These are phyloP conservation scores for Cetraspora pellucida DNA, from an alignment of 192 early-diverging fungal genomes.

Conservation along the genomic window DNA sequence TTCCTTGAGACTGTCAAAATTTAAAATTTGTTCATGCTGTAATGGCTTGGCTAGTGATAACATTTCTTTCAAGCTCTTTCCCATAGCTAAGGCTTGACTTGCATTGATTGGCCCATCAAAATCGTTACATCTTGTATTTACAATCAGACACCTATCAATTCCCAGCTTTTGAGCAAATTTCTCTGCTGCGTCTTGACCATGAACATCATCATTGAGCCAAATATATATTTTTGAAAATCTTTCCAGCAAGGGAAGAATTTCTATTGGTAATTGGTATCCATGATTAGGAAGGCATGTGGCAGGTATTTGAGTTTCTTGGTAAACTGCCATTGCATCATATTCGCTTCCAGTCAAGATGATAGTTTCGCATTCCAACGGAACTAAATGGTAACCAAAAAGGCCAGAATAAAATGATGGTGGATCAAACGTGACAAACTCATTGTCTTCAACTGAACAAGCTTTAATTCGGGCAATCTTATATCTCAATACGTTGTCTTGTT, in stretches of 20 bases:
- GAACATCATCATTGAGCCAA: slow-evolving; percentile 71
- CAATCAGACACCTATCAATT: slow-evolving; percentile 61
- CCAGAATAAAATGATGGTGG: slow-evolving; percentile 57
- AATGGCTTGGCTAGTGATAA: slow-evolving; percentile 50
- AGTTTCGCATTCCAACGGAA: slow-evolving; percentile 40
- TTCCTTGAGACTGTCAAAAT: slow-evolving; percentile 62
- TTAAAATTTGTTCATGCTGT: slow-evolving; percentile 68
- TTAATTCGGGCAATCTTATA: slow-evolving; percentile 54
- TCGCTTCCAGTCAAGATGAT: slow-evolving; percentile 64
- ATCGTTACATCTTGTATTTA: slow-evolving; percentile 48
- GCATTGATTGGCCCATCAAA: slow-evolving; percentile 57
- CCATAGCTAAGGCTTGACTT: slow-evolving; percentile 50
- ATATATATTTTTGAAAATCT: slow-evolving; percentile 66
- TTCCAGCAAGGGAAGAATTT: slow-evolving; percentile 61
- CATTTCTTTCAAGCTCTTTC: slow-evolving; percentile 45
- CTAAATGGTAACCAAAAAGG: slow-evolving; percentile 67
- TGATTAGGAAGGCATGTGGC: slow-evolving; percentile 58
- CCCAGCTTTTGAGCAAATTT: slow-evolving; percentile 66
- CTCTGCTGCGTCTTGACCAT: slow-evolving; percentile 60
- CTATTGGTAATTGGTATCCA: slow-evolving; percentile 60
- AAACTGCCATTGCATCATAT: slow-evolving; percentile 68
- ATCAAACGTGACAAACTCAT: slow-evolving; percentile 54
- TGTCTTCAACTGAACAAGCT: slow-evolving; percentile 44
- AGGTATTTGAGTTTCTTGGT: slow-evolving; percentile 65
- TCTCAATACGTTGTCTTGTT: slow-evolving; percentile 27